A percentile compares a stretch with the other conserved stretches of the same genome.
Conservation (phyloP, 2,329 filamentous ascomycete genomes). For the Parastagonospora nodorum region DNA sequence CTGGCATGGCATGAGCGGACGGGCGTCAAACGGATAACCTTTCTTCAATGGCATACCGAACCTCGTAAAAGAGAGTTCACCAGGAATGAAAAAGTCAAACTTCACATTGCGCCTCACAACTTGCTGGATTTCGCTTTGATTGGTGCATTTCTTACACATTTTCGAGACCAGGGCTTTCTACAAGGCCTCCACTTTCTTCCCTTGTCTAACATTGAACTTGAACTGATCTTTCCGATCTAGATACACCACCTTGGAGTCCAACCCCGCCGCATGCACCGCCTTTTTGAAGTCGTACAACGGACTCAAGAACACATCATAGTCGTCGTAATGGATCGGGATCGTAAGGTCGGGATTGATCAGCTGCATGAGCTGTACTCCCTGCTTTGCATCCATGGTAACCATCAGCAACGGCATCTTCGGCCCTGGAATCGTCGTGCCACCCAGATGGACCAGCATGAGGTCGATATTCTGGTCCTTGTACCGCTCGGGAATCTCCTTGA, state of each 20-base stretch:
- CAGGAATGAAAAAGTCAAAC: conserved; percentile 39
- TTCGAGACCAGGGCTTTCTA: background rate
- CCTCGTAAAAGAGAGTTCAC: conserved; percentile 27
- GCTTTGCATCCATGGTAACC: conserved; percentile 71
- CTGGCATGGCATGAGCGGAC: conserved; percentile 29
- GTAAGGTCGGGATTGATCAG: conserved; percentile 65
- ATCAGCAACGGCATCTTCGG: conserved; percentile 65
- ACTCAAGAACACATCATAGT: conserved; percentile 65
- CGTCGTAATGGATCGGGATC: conserved; percentile 54
- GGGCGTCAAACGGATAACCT: conserved; percentile 40
- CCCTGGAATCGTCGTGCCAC: conserved; percentile 68
- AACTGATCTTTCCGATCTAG: conserved; percentile 64
- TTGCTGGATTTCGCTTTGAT: background rate
- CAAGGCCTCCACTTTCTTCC: conserved; percentile 11
- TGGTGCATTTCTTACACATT: background rate
- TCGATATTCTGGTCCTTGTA: conserved; percentile 63
- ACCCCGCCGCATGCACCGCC: conserved; percentile 58
- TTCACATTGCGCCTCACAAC: conserved; percentile 19
- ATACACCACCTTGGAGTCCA: conserved; percentile 62
- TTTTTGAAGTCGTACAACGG: conserved; percentile 65
- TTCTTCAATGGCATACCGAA: conserved; percentile 40
- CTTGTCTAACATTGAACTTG: conserved; percentile 55
- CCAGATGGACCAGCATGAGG: conserved; percentile 69
- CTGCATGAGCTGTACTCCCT: conserved; percentile 65
- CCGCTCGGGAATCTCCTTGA: conserved; percentile 63